A percentile compares a stretch with the other conserved stretches of the same genome.
phyloP scores from a whole-genome alignment of 2,329 filamentous ascomycete species.

The Metarhizium anisopliae region DNA sequence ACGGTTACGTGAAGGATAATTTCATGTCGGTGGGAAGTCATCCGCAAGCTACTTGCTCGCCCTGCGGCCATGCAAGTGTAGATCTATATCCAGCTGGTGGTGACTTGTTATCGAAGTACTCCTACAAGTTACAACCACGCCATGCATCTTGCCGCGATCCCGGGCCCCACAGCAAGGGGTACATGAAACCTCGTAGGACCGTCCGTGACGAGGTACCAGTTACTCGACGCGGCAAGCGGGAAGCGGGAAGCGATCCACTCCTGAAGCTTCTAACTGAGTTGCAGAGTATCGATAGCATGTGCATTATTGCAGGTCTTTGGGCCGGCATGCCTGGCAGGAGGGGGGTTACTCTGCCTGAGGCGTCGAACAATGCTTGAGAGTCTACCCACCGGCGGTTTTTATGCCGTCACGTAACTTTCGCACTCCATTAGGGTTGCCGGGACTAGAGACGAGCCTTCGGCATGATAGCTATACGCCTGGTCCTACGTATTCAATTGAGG shows the following conservation, averaged over 20 bases:
- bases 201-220: neutral
- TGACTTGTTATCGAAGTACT: conserved; percentile 3
- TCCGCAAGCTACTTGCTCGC: no score
- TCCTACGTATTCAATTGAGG: no score
- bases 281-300: neutral
- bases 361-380: no score
- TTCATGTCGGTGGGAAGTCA: no score
- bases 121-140: neutral
- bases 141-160: conserved; percentile 5
- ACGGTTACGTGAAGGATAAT: no score
- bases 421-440: no score
- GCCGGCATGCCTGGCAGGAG: neutral
- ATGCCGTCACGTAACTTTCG: no score
- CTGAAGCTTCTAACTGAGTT: neutral
- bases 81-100: neutral
- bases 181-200: neutral
- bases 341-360: no score
- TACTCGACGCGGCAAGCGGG: neutral
- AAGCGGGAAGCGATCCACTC: neutral
- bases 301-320: neutral
- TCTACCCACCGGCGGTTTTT: no score
- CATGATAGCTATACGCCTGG: no score
- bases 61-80: no score
- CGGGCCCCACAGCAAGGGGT: conserved; percentile 2
- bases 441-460: no score